Evolutionary conservation across 805 yeast species (phyloP), one percentile per base, ranked within the genome.

Genomic region (Wickerhamiella australiensis): DNA sequence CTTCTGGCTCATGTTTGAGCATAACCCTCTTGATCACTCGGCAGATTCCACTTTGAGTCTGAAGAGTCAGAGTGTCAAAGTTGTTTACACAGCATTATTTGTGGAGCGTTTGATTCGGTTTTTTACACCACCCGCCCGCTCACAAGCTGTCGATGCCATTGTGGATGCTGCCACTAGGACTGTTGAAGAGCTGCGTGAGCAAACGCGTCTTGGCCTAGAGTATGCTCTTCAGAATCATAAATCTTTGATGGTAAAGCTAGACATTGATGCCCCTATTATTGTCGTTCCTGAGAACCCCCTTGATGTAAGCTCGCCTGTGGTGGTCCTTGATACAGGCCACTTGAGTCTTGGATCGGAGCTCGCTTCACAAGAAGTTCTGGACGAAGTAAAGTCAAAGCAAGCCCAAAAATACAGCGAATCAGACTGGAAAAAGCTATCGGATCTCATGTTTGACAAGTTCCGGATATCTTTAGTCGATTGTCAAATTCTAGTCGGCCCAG

Each of bases 111-210:
- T 92, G 46, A 72, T 76, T 13, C 67, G 64, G 51, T 90, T 94
- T 59, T 92, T 92, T 70, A 79, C 75, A 44, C 95, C 96, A 1
- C 95, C 96, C 18, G 78, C 78, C 23, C 94, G 88, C 57, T 70
- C 80, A 50, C 95, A 88, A 59, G 87, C 96, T 0, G 78, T 92
- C 20, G 90, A 87, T 33, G 92, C 92, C 8, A 77, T 94, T 22
- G 77, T 92, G 77, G 81, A 78, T 63, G 97, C 96, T 1, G 98
- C 99, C 0, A 95, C 88, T 54, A 85, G 88, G 0, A 88, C 96
- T 0, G 82, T 92, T 51, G 96, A 87, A 59, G 96, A 94, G 1
- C 70, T 92, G 54, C 80, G 96, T 0, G 72, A 80, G 22, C 95
- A 87, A 61, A 92, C 97, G 0, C 72, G 96, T 59, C 74, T 92